phyloP scores from a whole-genome alignment of 2,329 filamentous ascomycete species.

The Thielaviopsis ethacetica region DNA sequence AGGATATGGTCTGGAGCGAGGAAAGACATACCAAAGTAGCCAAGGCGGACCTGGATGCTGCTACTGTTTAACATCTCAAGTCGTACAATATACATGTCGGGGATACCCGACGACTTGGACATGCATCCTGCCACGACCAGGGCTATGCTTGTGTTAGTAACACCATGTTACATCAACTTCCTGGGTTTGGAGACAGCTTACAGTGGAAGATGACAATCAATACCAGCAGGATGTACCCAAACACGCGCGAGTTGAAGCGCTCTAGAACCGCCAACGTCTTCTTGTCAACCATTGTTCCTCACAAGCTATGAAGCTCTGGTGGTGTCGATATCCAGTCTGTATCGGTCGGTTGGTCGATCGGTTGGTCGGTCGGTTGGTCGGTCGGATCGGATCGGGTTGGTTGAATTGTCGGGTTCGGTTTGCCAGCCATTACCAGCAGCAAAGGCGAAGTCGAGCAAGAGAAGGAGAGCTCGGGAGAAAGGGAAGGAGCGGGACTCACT shows the following conservation, averaged over 20 bases:
- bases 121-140: conserved; percentile 11
- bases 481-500: conserved; percentile 2
- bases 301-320: background rate
- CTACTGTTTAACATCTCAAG: conserved; percentile 5
- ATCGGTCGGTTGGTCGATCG: background rate
- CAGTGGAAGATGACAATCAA: conserved; percentile 12
- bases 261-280: conserved; percentile 3
- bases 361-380: background rate
- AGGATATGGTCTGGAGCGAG: background rate
- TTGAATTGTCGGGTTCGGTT: background rate
- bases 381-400: background rate
- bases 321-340: background rate
- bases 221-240: conserved; percentile 10
- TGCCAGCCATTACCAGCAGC: background rate
- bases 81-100: conserved; percentile 9
- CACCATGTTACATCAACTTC: too few relatives aligned
- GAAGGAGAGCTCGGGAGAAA: background rate
- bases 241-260: conserved; percentile 11
- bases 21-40: conserved; percentile 10
- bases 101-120: conserved; percentile 11
- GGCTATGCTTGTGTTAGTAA: background rate
- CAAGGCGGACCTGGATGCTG: conserved; percentile 8
- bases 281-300: conserved; percentile 5
- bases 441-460: background rate
- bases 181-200: background rate